Conservation (phyloP, 140 eudicot genomes). For the Anethum foeniculum region DNA sequence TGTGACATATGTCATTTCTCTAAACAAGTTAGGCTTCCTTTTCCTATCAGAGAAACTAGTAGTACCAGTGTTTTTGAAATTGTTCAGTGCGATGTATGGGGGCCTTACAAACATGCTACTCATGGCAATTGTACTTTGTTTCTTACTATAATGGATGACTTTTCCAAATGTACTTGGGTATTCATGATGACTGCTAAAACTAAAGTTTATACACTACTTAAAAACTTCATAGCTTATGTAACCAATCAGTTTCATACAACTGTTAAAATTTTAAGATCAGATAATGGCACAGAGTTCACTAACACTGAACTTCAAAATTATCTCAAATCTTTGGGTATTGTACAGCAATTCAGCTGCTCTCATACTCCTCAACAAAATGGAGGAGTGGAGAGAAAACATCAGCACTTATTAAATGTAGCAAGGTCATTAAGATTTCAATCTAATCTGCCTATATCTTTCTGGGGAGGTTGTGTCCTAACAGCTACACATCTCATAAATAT, state of each 20-base stretch:
- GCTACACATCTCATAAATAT: background rate
- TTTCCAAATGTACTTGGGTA: background rate
- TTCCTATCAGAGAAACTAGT: background rate
- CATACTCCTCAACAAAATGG: slow-evolving; percentile 2
- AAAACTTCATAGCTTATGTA: background rate
- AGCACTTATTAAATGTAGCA: background rate
- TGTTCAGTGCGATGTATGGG: background rate
- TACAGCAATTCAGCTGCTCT: background rate
- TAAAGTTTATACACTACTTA: too few relatives aligned
- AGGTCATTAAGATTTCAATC: background rate
- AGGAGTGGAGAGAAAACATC: background rate
- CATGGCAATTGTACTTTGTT: background rate
- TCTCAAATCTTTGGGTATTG: background rate
- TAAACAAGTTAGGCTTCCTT: background rate
- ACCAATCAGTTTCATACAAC: background rate
- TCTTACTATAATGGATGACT: background rate
- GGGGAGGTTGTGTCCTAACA: background rate
- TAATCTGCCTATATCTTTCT: background rate
- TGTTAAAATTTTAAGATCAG: too few relatives aligned
- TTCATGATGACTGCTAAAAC: too few relatives aligned
- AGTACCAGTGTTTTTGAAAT: background rate
- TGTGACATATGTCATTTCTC: background rate
- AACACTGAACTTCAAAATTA: too few relatives aligned
- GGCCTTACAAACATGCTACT: background rate
- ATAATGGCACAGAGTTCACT: too few relatives aligned